Base-by-base conservation (phyloP, 108 stramenopile genomes). In the Conticribra weissflogii region DNA sequence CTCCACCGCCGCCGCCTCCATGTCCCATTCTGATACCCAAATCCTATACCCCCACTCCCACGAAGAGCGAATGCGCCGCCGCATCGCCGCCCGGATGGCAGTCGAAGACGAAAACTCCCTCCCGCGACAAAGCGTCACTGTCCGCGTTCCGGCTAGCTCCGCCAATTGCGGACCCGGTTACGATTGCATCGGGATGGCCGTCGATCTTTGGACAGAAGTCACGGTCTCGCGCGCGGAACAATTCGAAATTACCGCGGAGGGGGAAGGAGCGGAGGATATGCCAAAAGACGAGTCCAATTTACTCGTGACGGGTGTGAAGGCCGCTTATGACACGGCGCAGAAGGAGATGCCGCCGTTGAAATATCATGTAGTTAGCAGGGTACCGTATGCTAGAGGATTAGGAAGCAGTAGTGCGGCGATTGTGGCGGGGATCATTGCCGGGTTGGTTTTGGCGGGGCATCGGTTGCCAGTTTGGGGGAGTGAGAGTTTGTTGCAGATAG, bases 101-200 rank as follows among this genome's bases (percentile, higher is more conserved):
- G 87, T 96, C 47, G 91, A 93, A 76, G 88, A 93, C 28, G 94
- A 96, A 46, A 96, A 96, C 72, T 66, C 63, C 32, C 66, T 74
- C 25, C 90, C 92, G 8, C 78, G 95, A 8, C 81, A 88, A 47
- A 81, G 76, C 22, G 98, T 99, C 18, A 97, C 96, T 0, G 97
- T 99, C n/a, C 81, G 96, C 48, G 98, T 99, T 53, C 98, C 98
- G 3, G 98, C 98, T 5, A 97, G 96, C 28, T 96, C 97, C 48
- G 98, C 98, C 56, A 99, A 99, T 77, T 81, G 98, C 74, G 98
- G 98, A 0, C 96, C 97, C 2, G 98, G 98, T 70, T 99, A 92
- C 74, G 98, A 99, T 70, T 97, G 96, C 78, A 85, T 99, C 58
- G 98, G 99, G 1, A 88, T 98, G 85, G 97, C 97, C 9, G 95